Conservation (phyloP, 1,284 basidiomycete species). For the Porogramme epimiltina region DNA sequence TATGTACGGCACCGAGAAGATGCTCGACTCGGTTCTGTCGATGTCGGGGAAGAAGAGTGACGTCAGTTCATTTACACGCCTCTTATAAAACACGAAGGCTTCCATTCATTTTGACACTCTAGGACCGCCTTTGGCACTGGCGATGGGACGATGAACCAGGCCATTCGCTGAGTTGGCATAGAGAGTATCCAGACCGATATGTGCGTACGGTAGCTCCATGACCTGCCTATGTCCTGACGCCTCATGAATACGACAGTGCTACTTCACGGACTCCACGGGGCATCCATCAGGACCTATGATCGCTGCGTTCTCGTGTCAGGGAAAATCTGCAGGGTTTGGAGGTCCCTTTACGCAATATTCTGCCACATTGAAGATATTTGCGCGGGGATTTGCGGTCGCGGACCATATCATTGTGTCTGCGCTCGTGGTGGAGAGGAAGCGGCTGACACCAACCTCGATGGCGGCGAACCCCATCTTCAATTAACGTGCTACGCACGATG, state of each 20-base stretch:
- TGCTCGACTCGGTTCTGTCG: constrained; percentile 24
- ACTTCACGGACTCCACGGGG: constrained; percentile 12
- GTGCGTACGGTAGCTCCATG: constrained; percentile 11
- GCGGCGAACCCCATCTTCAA: constrained; percentile 16
- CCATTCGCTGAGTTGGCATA: constrained; percentile 26
- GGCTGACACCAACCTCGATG: constrained; percentile 24
- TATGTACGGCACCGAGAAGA: constrained; percentile 23
- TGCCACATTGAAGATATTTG: constrained; percentile 24
- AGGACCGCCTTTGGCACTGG: constrained; percentile 30
- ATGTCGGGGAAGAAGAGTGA: constrained; percentile 19
- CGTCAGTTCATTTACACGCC: constrained; percentile 14
- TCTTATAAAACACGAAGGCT: background rate
- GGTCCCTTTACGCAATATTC: too few species aligned
- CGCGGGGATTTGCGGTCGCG: constrained; percentile 23
- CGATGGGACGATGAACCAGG: constrained; percentile 22
- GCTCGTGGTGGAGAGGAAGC: constrained; percentile 28
- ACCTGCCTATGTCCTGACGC: background rate
- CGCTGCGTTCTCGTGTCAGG: constrained; percentile 22
- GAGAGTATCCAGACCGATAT: constrained; percentile 28
- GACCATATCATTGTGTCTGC: constrained; percentile 31
- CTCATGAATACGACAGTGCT: constrained; percentile 20
- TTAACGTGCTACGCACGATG: background rate
- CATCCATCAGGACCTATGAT: constrained; percentile 18
- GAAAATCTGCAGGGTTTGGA: constrained; percentile 7
- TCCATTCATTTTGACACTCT: background rate